Conservation (phyloP, 768 basidiomycete species). For the Trametes cingulata region DNA sequence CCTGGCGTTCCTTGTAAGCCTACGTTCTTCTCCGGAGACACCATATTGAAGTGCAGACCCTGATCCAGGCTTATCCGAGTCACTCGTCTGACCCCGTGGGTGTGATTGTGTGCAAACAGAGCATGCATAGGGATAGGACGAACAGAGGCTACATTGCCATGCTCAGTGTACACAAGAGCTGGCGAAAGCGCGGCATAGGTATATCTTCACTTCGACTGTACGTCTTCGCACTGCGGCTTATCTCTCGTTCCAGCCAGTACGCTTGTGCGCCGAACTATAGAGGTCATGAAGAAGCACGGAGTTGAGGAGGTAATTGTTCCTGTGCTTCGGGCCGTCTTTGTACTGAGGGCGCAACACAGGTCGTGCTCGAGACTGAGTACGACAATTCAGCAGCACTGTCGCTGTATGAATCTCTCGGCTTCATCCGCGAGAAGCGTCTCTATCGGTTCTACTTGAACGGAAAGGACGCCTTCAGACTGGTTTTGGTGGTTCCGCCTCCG, state of each 20-base stretch:
- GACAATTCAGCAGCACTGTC: constrained; percentile 89
- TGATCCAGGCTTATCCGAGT: constrained; percentile 56
- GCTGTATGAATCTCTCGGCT: constrained; percentile 89
- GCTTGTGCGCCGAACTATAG: constrained; percentile 80
- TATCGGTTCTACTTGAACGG: constrained; percentile 96
- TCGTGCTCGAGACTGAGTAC: constrained; percentile 94
- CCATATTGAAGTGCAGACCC: constrained; percentile 24
- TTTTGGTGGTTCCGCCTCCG: constrained; percentile 53
- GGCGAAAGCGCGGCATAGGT: constrained; percentile 93
- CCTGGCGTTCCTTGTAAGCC: constrained; percentile 72
- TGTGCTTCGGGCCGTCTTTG: not conserved
- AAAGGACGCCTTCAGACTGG: constrained; percentile 90
- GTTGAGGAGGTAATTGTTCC: constrained; percentile 78
- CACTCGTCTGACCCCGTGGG: constrained; percentile 69
- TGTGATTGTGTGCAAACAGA: constrained; percentile 97
- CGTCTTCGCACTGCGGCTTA: constrained; percentile 23
- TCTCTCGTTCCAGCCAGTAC: constrained; percentile 64
- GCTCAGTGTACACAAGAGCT: constrained; percentile 85
- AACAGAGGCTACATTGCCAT: constrained; percentile 98
- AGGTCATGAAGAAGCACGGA: constrained; percentile 78
- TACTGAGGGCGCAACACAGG: constrained; percentile 42
- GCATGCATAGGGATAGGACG: constrained; percentile 69
- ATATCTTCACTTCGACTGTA: constrained; percentile 39
- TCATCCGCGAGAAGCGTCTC: constrained; percentile 93
- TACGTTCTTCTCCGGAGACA: constrained; percentile 3